Percentiles rank a stretch among this genome's conserved stretches.
These are phyloP conservation scores for Taphrina populina DNA, from an alignment of 1,139 yeast genomes.

Conservation along the genomic window DNA sequence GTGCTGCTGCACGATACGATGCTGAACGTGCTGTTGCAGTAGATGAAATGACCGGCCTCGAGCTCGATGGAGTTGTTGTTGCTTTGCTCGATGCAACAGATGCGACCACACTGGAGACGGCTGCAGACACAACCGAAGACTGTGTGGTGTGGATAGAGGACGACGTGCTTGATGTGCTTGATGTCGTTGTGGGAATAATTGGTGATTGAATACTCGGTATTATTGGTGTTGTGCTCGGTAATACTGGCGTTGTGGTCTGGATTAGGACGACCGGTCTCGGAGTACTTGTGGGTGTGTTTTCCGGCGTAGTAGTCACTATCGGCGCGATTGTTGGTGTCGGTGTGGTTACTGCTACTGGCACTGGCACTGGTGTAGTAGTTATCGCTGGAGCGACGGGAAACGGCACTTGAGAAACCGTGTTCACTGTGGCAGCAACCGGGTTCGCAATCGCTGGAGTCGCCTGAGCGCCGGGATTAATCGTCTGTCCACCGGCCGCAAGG, in stretches of 20 bases:
- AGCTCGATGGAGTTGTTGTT: no score
- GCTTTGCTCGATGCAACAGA: no score
- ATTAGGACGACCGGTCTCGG: no score
- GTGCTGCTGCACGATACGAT: background rate
- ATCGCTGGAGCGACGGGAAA: conserved; percentile 3
- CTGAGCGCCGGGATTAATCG: conserved; percentile 19
- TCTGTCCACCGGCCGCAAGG: conserved; percentile 30
- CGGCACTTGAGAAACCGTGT: conserved; percentile 11
- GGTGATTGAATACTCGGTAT: no score
- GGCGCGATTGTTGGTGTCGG: background rate
- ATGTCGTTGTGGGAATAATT: no score
- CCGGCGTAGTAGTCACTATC: background rate
- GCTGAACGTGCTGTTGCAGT: conserved; percentile 1
- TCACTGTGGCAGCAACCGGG: conserved; percentile 5
- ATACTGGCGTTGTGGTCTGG: no score
- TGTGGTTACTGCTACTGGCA: background rate
- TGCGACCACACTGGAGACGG: no score
- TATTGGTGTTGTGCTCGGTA: no score
- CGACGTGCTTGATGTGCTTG: no score
- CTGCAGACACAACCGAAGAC: no score
- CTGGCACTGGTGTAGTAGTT: conserved; percentile 1
- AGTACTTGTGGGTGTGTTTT: background rate
- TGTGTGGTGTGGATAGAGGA: no score
- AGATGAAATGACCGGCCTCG: no score
- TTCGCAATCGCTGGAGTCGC: conserved; percentile 1